Evolutionary conservation across 2,329 filamentous ascomycete species (phyloP).

Genomic region (Clarireedia hainanense): DNA sequence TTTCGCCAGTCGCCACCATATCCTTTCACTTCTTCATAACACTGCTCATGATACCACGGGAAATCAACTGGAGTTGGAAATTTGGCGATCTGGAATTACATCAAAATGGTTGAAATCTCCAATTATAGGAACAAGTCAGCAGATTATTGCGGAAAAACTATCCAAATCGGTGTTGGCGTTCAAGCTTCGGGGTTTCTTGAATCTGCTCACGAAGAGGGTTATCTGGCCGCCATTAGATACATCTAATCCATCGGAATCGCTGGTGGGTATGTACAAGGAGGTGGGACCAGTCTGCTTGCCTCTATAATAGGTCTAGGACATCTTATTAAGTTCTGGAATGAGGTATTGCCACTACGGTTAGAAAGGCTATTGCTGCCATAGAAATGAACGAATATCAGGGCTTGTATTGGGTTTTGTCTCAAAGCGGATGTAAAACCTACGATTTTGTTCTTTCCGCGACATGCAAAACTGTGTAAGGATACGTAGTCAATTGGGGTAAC

Average conservation of each 20-base stretch:
- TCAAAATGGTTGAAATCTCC: conserved; percentile 38
- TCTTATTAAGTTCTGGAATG: conserved; percentile 51
- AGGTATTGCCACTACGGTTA: conserved; percentile 46
- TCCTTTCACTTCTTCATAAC: conserved; percentile 43
- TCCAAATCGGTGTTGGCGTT: conserved; percentile 48
- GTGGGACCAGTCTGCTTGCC: conserved; percentile 47
- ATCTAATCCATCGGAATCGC: conserved; percentile 42
- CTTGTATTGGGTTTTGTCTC: conserved; percentile 55
- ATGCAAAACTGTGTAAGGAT: no score
- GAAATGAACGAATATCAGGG: conserved; percentile 37
- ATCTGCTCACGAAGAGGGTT: conserved; percentile 25
- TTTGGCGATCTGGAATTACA: conserved; percentile 49
- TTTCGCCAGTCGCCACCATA: conserved; percentile 31
- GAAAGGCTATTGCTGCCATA: conserved; percentile 41
- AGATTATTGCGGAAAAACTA: conserved; percentile 41
- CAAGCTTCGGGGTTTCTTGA: conserved; percentile 39
- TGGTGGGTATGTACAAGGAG: conserved; percentile 54
- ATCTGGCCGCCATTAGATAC: no score
- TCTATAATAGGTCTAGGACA: conserved; percentile 46
- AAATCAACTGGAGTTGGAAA: conserved; percentile 54
- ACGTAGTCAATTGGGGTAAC: no score
- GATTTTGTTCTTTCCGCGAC: conserved; percentile 50
- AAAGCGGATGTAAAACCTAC: conserved; percentile 52
- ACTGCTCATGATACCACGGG: conserved; percentile 52
- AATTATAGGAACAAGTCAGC: conserved; percentile 30